A percentile compares a stretch with the other conserved stretches of the same genome.
These are phyloP conservation scores for Herpetomonas tarakana DNA, from an alignment of 208 protist species.

Conservation along the genomic window DNA sequence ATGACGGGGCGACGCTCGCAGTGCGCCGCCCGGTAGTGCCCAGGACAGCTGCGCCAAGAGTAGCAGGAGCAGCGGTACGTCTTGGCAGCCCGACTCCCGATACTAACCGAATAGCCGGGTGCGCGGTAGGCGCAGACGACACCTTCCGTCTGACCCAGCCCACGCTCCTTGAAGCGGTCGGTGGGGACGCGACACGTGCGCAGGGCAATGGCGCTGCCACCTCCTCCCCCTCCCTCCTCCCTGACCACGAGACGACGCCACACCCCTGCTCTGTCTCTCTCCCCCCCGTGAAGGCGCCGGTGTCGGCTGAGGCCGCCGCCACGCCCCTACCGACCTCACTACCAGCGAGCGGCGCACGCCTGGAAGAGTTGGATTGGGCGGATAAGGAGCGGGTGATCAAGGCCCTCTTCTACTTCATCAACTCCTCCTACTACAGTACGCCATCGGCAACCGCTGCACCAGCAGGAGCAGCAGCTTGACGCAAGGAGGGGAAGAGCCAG, in stretches of 20 bases:
- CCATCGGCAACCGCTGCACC: slow-evolving; percentile 3
- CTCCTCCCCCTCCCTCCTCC: too few species aligned
- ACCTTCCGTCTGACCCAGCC: slow-evolving; percentile 11
- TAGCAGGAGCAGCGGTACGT: too few species aligned
- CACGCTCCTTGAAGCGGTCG: background rate
- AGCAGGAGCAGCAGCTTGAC: background rate
- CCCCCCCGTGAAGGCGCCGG: slow-evolving; percentile 3
- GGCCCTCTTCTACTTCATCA: slow-evolving; percentile 78
- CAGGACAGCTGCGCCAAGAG: background rate
- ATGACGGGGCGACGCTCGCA: background rate
- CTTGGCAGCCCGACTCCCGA: background rate
- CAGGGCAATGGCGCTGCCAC: too few species aligned
- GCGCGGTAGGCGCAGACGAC: background rate
- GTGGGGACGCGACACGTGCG: background rate
- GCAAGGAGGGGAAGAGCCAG: too few species aligned
- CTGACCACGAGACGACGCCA: too few species aligned
- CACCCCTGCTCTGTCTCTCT: background rate
- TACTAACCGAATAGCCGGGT: background rate
- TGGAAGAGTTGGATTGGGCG: slow-evolving; percentile 64
- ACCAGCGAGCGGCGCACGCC: slow-evolving; percentile 22
- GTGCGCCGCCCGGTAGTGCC: background rate
- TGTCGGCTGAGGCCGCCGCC: background rate
- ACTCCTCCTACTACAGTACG: slow-evolving; percentile 63
- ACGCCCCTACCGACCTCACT: background rate
- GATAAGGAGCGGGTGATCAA: slow-evolving; percentile 89